These are phyloP conservation scores for Heliamphora pulchella DNA, from an alignment of 179 eudicot species.

Conservation along the genomic window DNA sequence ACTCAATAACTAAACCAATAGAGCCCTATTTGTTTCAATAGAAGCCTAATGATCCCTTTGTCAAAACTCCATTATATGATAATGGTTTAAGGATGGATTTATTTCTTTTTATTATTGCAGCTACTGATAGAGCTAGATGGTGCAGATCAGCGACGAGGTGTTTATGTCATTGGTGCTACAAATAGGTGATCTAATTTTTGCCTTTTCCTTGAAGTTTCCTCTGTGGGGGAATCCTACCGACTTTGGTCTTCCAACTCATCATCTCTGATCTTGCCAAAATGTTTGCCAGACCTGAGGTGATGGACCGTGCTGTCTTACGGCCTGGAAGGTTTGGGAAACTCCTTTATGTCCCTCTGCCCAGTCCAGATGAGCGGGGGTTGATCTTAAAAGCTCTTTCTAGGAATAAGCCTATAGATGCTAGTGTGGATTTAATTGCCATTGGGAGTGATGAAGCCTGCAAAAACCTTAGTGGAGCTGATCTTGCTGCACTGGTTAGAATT, in stretches of 20 bases:
- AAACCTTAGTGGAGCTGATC: conserved; percentile 86
- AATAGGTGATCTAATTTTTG: conserved; percentile 45
- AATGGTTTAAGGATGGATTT: conserved; percentile 11
- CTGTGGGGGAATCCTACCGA: no score
- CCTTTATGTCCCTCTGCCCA: conserved; percentile 68
- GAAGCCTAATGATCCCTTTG: neutral
- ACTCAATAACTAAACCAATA: no score
- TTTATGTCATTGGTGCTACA: conserved; percentile 89
- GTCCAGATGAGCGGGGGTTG: conserved; percentile 60
- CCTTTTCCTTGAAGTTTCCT: neutral
- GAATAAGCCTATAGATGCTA: conserved; percentile 52
- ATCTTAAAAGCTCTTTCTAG: conserved; percentile 62
- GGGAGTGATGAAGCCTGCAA: conserved; percentile 50
- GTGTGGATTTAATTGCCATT: conserved; percentile 62
- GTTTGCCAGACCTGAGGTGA: conserved; percentile 64
- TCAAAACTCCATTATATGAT: neutral
- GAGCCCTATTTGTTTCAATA: no score
- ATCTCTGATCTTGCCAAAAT: conserved; percentile 9
- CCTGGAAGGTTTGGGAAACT: conserved; percentile 74
- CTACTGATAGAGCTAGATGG: conserved; percentile 74
- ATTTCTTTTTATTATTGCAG: conserved; percentile 32
- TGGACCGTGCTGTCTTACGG: conserved; percentile 66
- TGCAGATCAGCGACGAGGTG: conserved; percentile 71
- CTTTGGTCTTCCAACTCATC: neutral
- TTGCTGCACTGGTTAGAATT: conserved; percentile 58